Conservation (phyloP, 2,329 filamentous ascomycete species). For the Phyllosticta citriasiana region DNA sequence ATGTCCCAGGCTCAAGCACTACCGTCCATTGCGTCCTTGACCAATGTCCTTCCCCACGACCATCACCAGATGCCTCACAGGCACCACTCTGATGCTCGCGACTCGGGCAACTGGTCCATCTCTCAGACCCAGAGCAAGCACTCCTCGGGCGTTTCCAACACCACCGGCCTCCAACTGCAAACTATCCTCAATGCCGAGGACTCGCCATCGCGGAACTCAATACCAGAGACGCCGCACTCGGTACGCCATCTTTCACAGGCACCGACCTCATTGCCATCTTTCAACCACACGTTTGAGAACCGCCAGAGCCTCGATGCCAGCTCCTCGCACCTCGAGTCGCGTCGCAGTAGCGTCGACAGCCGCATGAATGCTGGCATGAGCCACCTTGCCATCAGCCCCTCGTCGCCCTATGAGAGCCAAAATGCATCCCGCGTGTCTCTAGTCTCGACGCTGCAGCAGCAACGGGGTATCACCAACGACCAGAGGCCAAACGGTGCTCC, state of each 20-base stretch:
- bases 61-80: constrained; percentile 23
- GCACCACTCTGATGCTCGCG: constrained; percentile 36
- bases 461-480: constrained; percentile 35
- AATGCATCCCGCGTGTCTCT: constrained; percentile 70
- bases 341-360: constrained; percentile 71
- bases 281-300: constrained; percentile 45
- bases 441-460: constrained; percentile 58
- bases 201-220: constrained; percentile 33
- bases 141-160: constrained; percentile 34
- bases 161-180: constrained; percentile 38
- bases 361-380: constrained; percentile 63
- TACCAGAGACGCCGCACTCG: constrained; percentile 35
- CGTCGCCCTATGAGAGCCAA: constrained; percentile 64
- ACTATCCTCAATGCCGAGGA: constrained; percentile 42
- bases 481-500: constrained; percentile 31
- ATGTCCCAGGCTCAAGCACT: constrained; percentile 27
- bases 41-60: constrained; percentile 22
- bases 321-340: constrained; percentile 44
- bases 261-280: constrained; percentile 41
- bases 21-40: constrained; percentile 29
- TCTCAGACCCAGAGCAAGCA: constrained; percentile 47
- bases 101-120: constrained; percentile 51
- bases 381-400: constrained; percentile 56
- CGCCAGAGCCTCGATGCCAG: constrained; percentile 40
- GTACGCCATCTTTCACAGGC: constrained; percentile 25